Evolutionary conservation across 495 filamentous ascomycete genomes (phyloP).

Genomic region (Penicillium roqueforti): DNA sequence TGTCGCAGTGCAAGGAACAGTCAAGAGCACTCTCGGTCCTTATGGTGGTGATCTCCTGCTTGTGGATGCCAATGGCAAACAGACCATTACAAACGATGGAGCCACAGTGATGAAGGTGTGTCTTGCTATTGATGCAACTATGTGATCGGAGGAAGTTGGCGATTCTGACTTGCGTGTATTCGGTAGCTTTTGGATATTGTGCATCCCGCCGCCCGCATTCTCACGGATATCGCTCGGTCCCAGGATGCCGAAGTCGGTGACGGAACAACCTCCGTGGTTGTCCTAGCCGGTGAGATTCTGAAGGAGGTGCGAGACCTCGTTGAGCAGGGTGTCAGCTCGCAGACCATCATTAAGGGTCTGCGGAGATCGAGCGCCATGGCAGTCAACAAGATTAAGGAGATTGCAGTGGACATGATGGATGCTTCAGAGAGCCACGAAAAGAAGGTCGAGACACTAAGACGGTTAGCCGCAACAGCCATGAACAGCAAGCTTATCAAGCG

Average conservation of each 20-base stretch:
- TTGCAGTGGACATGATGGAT: conserved; percentile 72
- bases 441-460: conserved; percentile 81
- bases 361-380: conserved; percentile 86
- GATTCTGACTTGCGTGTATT: conserved; percentile 16
- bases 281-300: conserved; percentile 90
- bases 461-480: conserved; percentile 96
- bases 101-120: conserved; percentile 97
- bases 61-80: conserved; percentile 89
- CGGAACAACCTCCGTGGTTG: conserved; percentile 94
- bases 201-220: conserved; percentile 94
- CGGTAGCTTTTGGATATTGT: conserved; percentile 91
- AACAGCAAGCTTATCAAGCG: conserved; percentile 98
- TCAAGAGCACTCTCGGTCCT: conserved; percentile 92
- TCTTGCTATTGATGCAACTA: background rate
- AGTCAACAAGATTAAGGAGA: conserved; percentile 98
- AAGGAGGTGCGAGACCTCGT: conserved; percentile 94
- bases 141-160: background rate
- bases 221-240: conserved; percentile 96
- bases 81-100: conserved; percentile 98
- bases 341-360: conserved; percentile 95
- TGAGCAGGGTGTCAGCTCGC: conserved; percentile 94
- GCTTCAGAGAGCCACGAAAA: conserved; percentile 61
- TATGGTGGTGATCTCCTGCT: conserved; percentile 95
- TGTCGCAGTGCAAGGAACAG: conserved; percentile 91
- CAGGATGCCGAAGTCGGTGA: conserved; percentile 99